Evolutionary conservation across 208 protist genomes (phyloP).

Genomic region (Acanthamoeba castellanii): DNA sequence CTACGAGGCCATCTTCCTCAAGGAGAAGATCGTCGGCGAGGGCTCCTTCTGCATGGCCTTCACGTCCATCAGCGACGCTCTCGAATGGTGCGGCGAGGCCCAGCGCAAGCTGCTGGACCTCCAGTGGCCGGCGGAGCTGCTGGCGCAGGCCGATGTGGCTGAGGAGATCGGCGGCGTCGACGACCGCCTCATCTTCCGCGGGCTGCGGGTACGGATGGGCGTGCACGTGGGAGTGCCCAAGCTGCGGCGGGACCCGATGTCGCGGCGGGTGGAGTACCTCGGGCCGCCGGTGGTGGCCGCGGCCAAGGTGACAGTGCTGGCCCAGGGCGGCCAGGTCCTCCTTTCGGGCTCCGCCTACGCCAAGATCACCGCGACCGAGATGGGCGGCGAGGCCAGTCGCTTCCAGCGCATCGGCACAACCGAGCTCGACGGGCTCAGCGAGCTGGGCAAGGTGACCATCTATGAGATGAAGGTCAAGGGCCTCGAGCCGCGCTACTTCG

Average conservation of each 20-base stretch:
- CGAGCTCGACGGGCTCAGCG: background rate
- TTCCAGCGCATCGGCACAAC: background rate
- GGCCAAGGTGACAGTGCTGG: slow-evolving; percentile 20
- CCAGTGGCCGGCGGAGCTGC: slow-evolving; percentile 15
- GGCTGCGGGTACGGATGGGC: slow-evolving; percentile 66
- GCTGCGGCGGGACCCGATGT: slow-evolving; percentile 5
- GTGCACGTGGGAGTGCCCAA: background rate
- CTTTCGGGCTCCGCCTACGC: background rate
- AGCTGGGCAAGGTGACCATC: background rate
- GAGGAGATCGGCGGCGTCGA: slow-evolving; percentile 24
- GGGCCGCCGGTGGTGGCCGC: background rate
- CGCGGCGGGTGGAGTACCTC: slow-evolving; percentile 43
- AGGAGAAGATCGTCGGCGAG: slow-evolving; percentile 49
- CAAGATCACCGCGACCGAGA: background rate
- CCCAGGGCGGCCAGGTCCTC: slow-evolving; percentile 66
- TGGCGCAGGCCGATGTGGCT: background rate
- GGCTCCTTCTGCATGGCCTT: slow-evolving; percentile 71
- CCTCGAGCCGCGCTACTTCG: slow-evolving; percentile 26
- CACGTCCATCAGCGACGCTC: background rate
- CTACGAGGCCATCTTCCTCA: slow-evolving; percentile 28
- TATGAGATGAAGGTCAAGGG: background rate
- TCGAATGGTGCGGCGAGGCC: background rate
- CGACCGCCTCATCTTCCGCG: background rate
- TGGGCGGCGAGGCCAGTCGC: background rate
- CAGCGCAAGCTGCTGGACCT: slow-evolving; percentile 61